Evolutionary conservation across 2,329 filamentous ascomycete species (phyloP), one percentile per base, ranked within the genome.

Genomic region (Tolypocladium sp.): DNA sequence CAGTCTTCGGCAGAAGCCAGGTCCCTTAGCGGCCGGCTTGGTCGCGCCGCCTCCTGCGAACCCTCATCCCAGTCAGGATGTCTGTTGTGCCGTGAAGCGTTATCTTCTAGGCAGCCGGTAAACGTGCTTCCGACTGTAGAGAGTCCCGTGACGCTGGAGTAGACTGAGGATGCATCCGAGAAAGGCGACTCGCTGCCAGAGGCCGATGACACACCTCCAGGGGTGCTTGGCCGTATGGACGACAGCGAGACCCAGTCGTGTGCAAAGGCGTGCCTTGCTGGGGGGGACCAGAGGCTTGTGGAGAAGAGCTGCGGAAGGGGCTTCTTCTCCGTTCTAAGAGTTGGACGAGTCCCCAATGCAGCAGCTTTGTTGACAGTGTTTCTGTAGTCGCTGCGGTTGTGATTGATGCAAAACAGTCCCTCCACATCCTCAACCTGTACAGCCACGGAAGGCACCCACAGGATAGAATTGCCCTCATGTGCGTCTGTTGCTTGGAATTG

Each of bases 161-260:
- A 57, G n/a, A 41, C n/a, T 8, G 58, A 61, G 15, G 55, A 62
- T 22, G 59, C 51, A n/a, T 63, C 64, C 15, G 62, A 60, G 10
- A 60, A 44, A n/a, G 60, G 54, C 6, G 65, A 61, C 41, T 59
- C 60, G 49, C 62, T 59, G 17, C 56, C 59, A 5, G 63, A 63
- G 12, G 61, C 59, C 4, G 57, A 61, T 2, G 60, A 60, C n/a
- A 27, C 33, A 12, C 33, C 56, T 17, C 35, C 57, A 27, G 60
- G 57, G 3, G 58, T 60, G 35, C 52, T 57, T 22, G 60, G 60
- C 9, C 60, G 51, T 15, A 60, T 40, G 37, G 60, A 59, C 22
- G 60, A 60, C n/a, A 60, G 51, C 33, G 58, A 59, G 17, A 60
- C 20, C 60, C 62, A 63, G 35, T 62, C 60, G 22, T 59, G 57